Evolutionary conservation across 306 rosid species (phyloP).

Genomic region (Casuarina equisetifolia): DNA sequence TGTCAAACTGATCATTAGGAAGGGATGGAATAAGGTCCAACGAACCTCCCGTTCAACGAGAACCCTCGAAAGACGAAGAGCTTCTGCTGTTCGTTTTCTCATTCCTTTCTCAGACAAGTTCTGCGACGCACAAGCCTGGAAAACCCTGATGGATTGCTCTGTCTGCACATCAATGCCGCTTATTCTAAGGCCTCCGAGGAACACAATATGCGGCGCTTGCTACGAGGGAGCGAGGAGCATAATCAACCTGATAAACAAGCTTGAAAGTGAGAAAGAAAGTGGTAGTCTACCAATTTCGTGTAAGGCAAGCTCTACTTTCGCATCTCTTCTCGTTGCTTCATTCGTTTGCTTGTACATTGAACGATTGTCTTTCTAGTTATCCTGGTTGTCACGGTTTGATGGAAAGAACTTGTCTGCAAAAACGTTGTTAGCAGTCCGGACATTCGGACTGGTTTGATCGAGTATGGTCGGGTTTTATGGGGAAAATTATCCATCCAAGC

Average conservation of each 20-base stretch:
- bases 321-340: neutral
- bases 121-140: neutral
- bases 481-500: neutral
- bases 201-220: constrained; percentile 70
- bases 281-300: constrained; percentile 35
- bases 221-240: constrained; percentile 75
- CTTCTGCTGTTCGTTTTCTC: constrained; percentile 14
- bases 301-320: constrained; percentile 70
- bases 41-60: constrained; percentile 10
- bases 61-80: constrained; percentile 12
- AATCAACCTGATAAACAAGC: constrained; percentile 46
- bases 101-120: constrained; percentile 1
- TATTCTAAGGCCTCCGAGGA: constrained; percentile 81
- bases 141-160: constrained; percentile 61
- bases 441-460: neutral
- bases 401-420: too few species aligned
- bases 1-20: constrained; percentile 5
- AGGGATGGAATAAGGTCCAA: constrained; percentile 35
- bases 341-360: neutral
- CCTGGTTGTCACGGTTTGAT: neutral
- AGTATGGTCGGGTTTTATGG: neutral
- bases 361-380: neutral
- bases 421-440: too few species aligned
- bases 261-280: constrained; percentile 38
- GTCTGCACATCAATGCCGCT: constrained; percentile 72